Evolutionary conservation across 257 asterid genomes (phyloP), one percentile per base, ranked within the genome.

Genomic region (Ocimum tenuiflorum): DNA sequence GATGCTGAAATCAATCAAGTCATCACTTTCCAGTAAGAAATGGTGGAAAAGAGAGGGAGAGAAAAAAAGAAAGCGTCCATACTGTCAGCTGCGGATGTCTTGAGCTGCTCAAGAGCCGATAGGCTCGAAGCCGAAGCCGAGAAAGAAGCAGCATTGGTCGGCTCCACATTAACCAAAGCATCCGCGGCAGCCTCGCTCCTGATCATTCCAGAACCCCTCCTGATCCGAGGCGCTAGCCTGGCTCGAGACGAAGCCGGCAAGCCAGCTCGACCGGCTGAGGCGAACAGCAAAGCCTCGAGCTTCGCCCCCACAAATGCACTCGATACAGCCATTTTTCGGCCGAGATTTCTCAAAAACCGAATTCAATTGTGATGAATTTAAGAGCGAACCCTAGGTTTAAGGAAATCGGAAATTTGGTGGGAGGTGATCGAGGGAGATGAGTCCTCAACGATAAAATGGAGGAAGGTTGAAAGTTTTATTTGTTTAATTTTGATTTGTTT

Each of bases 271-370:
- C 82, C 77, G 27, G 79, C 69, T 24, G 82, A 67, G 68, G 78
- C 80, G 2, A 80, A 64, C 19, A 84, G 76, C 55, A 91, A 66
- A 50, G 87, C 80, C 72, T 91, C 96, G 36, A 88, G 82, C 86
- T 88, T 91, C 1, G 91, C 83, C 36, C 86, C 95, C 11, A 87
- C 81, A 64, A 86, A 83, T 50, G 91, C 83, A 57, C 82, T 80
- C 45, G 95, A 82, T 15, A 85, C 89, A 18, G 90, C 95, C 98
- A 91, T 90, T 68, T 10, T 13, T 7, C 47, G 31, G 23, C 18
- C 31, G 5, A 3, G 15, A 12, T 6, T 31, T 66, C 46, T 12
- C 52, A 50, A 52, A 58, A 1, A 48, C 38, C 36, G 22, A 19
- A 51, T 62, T 45, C 19, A 49, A 43, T 45, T 45, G 29, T 3